Conservation (phyloP, 345 rosid genomes). For the Eucalyptus decipiens region DNA sequence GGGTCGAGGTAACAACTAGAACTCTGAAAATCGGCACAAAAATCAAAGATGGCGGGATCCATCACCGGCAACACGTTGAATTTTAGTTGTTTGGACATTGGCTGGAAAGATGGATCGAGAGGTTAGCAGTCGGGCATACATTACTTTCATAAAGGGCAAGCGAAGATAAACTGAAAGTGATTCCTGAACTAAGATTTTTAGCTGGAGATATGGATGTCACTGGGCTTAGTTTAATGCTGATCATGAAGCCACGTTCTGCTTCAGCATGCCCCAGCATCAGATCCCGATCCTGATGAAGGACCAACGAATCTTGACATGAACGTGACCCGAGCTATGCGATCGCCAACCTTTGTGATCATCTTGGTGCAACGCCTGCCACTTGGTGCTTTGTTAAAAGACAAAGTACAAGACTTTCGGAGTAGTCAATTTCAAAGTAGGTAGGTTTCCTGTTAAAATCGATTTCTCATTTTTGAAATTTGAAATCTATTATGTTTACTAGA, state of each 20-base stretch:
- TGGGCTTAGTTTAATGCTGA: background rate
- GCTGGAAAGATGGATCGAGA: background rate
- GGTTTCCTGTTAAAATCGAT: rapidly evolving
- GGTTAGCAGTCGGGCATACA: background rate
- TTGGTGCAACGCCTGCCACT: background rate
- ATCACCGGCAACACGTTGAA: background rate
- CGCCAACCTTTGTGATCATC: background rate
- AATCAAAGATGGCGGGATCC: background rate
- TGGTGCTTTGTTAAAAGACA: background rate
- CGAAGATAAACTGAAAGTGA: background rate
- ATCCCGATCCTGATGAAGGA: background rate
- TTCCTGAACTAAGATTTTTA: background rate
- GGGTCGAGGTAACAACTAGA: background rate
- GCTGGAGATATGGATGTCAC: background rate
- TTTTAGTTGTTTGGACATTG: background rate
- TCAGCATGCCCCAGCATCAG: background rate
- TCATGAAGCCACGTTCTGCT: background rate
- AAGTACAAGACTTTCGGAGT: background rate
- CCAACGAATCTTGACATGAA: background rate
- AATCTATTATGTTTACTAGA: too few species aligned
- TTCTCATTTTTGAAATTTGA: too few species aligned
- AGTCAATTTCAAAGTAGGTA: rapidly evolving
- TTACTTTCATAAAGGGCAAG: too few species aligned
- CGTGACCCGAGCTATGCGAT: background rate
- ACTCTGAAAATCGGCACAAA: too few species aligned